These are phyloP conservation scores for Corchorus olitorius DNA, from an alignment of 345 rosid genomes.

Conservation along the genomic window DNA sequence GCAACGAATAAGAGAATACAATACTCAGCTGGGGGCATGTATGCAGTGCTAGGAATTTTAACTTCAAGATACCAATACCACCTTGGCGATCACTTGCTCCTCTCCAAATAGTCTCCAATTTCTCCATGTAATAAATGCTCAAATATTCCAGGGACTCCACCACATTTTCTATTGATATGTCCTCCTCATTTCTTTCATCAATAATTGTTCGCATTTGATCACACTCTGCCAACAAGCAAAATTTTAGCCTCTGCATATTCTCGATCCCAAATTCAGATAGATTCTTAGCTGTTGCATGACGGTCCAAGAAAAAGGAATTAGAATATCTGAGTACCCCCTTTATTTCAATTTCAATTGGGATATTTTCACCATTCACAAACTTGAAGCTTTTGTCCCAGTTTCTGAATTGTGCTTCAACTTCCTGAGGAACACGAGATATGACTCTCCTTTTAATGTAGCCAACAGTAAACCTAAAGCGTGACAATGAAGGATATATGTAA, in stretches of 20 bases:
- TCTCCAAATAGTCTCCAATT: conserved; percentile 19
- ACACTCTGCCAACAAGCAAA: conserved; percentile 36
- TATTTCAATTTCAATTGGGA: conserved; percentile 7
- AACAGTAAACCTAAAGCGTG: conserved; percentile 19
- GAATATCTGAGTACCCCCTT: conserved; percentile 14
- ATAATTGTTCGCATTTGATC: conserved; percentile 19
- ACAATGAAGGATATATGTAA: background rate
- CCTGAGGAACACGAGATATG: conserved; percentile 19
- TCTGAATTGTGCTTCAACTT: conserved; percentile 12
- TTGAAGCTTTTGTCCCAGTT: conserved; percentile 22
- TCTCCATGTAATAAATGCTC: conserved; percentile 25
- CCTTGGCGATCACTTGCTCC: conserved; percentile 8
- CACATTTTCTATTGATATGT: background rate
- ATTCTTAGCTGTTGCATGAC: conserved; percentile 10
- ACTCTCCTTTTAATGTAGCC: conserved; percentile 25
- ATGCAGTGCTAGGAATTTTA: conserved; percentile 24
- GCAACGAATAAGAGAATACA: conserved; percentile 15
- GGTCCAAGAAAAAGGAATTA: conserved; percentile 33
- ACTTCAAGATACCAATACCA: background rate
- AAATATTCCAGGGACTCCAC: conserved; percentile 20
- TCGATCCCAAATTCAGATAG: conserved; percentile 26
- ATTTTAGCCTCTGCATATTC: conserved; percentile 25
- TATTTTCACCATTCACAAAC: conserved; percentile 26
- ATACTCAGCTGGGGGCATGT: conserved; percentile 8
- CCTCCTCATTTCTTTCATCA: conserved; percentile 25